Base-by-base conservation (phyloP, 2,329 filamentous ascomycete species). In the Pleoardoris graminearum region DNA sequence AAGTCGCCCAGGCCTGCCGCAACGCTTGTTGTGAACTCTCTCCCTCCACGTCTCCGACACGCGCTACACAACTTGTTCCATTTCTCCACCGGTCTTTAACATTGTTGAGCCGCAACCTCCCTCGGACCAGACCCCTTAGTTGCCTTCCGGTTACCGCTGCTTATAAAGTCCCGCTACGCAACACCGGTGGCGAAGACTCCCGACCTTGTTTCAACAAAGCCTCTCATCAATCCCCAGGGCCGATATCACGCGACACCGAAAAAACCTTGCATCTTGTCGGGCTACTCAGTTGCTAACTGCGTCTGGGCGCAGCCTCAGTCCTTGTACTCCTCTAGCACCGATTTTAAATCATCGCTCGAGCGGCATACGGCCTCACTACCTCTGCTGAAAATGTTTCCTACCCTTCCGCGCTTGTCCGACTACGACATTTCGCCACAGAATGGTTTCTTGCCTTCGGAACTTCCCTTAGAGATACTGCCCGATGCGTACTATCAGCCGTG, bases 401-500 rank as follows among this genome's bases (percentile, higher is more conserved):
- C 72, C 55, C 72, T 79, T 11, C 77, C 77, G 48, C 68, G 67
- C 38, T 78, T 91, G 53, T 81, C 83, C 72, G 87, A 94, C 74
- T 96, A 95, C 76, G 90, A 87, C 74, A 83, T 91, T 70, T 90
- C 87, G 61, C 81, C 89, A 60, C 78, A 85, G 51, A 85, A 91
- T 76, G 94, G 94, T 67, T 99, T 99, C 77, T 84, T 99, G 48
- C 91, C 94, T 1, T 80, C 89, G 57, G 85, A 90, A 59, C 77
- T 89, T 30, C 94, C 94, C 36, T 80, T 97, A 58, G 86, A 90
- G 56, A 79, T 84, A 50, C 85, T 99, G 12, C 89, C 91, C 8
- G 89, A 97, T 68, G 84, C 88, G 2, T 97, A 97, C 79, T 99
- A 97, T 76, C 87, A 89, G 73, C 90, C 91, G 69, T 99, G 94